Base-by-base conservation (phyloP, 2,329 filamentous ascomycete species). In the Claviceps digitariae region DNA sequence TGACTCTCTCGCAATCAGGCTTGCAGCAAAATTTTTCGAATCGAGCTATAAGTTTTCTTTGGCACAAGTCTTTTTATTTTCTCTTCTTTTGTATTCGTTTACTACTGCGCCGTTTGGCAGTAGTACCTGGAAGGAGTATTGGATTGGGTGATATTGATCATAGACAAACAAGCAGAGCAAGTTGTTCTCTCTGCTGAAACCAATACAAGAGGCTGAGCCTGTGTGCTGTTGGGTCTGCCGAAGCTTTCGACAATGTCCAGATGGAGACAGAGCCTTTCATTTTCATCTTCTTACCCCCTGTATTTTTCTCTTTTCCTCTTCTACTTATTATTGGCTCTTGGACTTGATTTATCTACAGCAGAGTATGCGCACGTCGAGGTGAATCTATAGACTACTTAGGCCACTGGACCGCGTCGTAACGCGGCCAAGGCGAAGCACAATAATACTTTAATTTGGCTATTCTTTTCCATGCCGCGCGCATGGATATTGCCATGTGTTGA, bases 1-100 rank as follows among this genome's bases (percentile, higher is more conserved):
- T 50, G 25, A 47, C 59, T 57, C 56, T 55, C 44, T 9, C 25
- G 23, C 44, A n/a, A 57, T 23, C 13, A 53, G 62, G 60, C 62
- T 62, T 62, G 40, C 60, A 61, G 61, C 64, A 57, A 52, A 60
- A 58, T 54, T 57, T 55, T 53, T 55, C 58, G 21, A 61, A 57
- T 49, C 58, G 52, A 64, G 58, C 59, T 63, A 57, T 58, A 62
- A 57, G 59, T 44, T 60, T 46, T 29, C 29, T 41, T 43, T 52
- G 51, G 23, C 51, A 36, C 31, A 40, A n/a, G 20, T 50, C 63
- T 53, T 10, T 47, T 20, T 31, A 4, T 46, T 3, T 47, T 29
- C 3, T 29, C 3, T 34, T 48, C 8, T 7, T 66, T 61, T 44
- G 63, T 67, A 17, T 51, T 29, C 20, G 21, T 44, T 38, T 51